These are phyloP conservation scores for Monosporascus sp. DNA, from an alignment of 2,329 filamentous ascomycete genomes.

Conservation along the genomic window DNA sequence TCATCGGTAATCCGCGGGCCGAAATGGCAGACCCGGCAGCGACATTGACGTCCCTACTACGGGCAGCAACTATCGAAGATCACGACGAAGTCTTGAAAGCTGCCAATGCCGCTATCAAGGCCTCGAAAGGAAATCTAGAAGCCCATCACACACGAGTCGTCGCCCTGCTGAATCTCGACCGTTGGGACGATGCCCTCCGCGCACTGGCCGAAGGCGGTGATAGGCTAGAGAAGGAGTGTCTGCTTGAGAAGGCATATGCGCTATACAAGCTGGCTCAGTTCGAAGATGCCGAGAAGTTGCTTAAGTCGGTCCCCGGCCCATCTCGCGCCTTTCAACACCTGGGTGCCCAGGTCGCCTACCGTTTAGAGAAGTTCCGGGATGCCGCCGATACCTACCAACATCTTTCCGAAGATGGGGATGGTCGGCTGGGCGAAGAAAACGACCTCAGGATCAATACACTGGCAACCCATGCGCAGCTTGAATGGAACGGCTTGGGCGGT, in stretches of 20 bases:
- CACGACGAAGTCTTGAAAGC: slow-evolving; percentile 67
- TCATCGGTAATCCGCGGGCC: neutral
- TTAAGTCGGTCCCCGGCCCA: slow-evolving; percentile 27
- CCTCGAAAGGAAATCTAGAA: slow-evolving; percentile 48
- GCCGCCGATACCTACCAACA: slow-evolving; percentile 59
- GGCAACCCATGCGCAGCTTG: slow-evolving; percentile 66
- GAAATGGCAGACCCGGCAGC: slow-evolving; percentile 41
- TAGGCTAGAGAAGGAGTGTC: slow-evolving; percentile 54
- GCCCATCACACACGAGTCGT: slow-evolving; percentile 68
- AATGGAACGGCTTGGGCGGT: slow-evolving; percentile 58
- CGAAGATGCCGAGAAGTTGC: slow-evolving; percentile 51
- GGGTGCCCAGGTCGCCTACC: slow-evolving; percentile 65
- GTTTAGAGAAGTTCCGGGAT: slow-evolving; percentile 66
- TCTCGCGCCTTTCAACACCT: slow-evolving; percentile 44
- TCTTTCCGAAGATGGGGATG: slow-evolving; percentile 41
- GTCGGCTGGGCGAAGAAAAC: slow-evolving; percentile 58
- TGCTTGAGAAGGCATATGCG: slow-evolving; percentile 73
- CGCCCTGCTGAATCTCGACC: slow-evolving; percentile 75
- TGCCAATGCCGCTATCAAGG: slow-evolving; percentile 56
- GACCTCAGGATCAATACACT: slow-evolving; percentile 73
- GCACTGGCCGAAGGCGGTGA: slow-evolving; percentile 60
- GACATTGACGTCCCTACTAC: slow-evolving; percentile 49
- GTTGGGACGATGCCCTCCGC: slow-evolving; percentile 71
- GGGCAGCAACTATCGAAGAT: slow-evolving; percentile 56
- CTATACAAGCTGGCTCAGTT: slow-evolving; percentile 74